Percentiles rank a stretch among this genome's conserved stretches.
Evolutionary conservation across 768 basidiomycete genomes (phyloP).

Genomic region (Pleurotus salmoneostramineus): DNA sequence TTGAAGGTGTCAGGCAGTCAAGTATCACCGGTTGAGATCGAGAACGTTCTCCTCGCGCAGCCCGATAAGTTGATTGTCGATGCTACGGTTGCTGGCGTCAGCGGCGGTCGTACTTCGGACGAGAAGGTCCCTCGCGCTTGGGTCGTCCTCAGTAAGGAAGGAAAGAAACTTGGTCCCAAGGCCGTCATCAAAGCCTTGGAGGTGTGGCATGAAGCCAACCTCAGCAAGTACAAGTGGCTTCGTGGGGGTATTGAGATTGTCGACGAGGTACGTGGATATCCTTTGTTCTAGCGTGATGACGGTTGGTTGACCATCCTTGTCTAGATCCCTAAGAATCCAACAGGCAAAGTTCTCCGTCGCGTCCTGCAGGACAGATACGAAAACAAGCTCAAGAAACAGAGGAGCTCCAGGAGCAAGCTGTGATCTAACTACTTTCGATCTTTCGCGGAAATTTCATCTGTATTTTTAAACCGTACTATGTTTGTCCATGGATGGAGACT

Average conservation of each 20-base stretch:
- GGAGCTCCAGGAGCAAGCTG: slow-evolving; percentile 27
- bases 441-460: neutral
- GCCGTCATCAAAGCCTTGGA: slow-evolving; percentile 45
- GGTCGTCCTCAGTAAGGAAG: slow-evolving; percentile 61
- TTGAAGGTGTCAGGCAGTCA: slow-evolving; percentile 78
- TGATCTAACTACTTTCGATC: slow-evolving; percentile 14
- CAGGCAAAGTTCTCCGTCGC: slow-evolving; percentile 67
- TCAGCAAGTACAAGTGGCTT: slow-evolving; percentile 77
- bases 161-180: slow-evolving; percentile 42
- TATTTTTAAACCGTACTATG: too few species aligned
- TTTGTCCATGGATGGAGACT: too few species aligned
- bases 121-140: slow-evolving; percentile 78
- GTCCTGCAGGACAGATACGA: slow-evolving; percentile 60
- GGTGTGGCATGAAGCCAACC: slow-evolving; percentile 53
- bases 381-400: slow-evolving; percentile 17
- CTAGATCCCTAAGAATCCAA: slow-evolving; percentile 72
- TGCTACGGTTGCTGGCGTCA: slow-evolving; percentile 70
- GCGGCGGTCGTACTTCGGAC: slow-evolving; percentile 63
- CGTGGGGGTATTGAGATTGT: slow-evolving; percentile 69
- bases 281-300: slow-evolving; percentile 5
- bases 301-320: neutral
- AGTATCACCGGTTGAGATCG: slow-evolving; percentile 80
- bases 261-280: slow-evolving; percentile 41
- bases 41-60: slow-evolving; percentile 57
- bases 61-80: slow-evolving; percentile 61